Evolutionary conservation across 805 yeast genomes (phyloP).

Genomic region (Candida endomychidarum): DNA sequence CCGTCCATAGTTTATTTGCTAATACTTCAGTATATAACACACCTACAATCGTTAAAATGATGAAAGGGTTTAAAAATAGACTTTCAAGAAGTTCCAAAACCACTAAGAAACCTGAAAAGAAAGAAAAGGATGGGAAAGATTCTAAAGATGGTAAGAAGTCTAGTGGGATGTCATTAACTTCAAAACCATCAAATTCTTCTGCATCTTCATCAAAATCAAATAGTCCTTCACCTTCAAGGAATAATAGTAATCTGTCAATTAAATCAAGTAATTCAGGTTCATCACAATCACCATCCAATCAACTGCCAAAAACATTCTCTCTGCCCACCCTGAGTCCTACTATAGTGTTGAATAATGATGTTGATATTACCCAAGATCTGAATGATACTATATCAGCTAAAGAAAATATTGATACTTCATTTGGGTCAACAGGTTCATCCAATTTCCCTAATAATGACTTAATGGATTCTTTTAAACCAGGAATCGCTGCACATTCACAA

Average conservation of each 20-base stretch:
- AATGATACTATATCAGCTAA: neutral
- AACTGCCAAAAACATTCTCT: constrained; percentile 16
- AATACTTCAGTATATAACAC: too few relatives aligned
- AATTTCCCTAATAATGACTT: neutral
- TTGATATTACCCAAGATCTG: neutral
- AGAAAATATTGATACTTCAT: neutral
- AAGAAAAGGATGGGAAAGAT: constrained; percentile 27
- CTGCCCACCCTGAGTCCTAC: constrained; percentile 14
- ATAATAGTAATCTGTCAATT: constrained; percentile 26
- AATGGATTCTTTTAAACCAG: constrained; percentile 16
- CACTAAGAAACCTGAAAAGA: constrained; percentile 37
- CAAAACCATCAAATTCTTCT: constrained; percentile 20
- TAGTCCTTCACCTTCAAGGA: constrained; percentile 37
- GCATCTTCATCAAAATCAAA: constrained; percentile 22
- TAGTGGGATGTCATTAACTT: constrained; percentile 7
- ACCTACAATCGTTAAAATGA: constrained; percentile 28
- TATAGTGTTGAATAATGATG: constrained; percentile 14
- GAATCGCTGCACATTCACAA: constrained; percentile 22
- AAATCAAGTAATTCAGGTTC: constrained; percentile 19
- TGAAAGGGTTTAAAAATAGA: constrained; percentile 49
- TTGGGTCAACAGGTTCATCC: neutral
- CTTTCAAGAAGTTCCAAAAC: constrained; percentile 39
- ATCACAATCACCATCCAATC: constrained; percentile 17
- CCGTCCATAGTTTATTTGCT: too few relatives aligned
- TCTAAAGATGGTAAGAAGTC: constrained; percentile 16